Conservation (phyloP, 306 rosid genomes). For the Vigna radiata region DNA sequence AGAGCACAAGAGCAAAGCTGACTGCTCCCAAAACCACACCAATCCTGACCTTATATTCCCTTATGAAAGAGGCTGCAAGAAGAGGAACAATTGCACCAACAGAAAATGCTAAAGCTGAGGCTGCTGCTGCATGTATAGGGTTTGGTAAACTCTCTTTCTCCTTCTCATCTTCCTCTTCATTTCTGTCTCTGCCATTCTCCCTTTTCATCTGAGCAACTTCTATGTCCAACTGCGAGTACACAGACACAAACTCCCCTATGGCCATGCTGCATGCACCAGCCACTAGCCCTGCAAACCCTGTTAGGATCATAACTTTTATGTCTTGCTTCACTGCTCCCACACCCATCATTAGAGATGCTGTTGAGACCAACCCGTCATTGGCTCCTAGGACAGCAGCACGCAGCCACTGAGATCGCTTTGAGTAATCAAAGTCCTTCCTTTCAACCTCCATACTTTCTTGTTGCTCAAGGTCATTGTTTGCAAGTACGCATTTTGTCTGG, state of each 20-base stretch:
- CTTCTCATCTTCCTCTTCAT: constrained; percentile 19
- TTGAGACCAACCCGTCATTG: constrained; percentile 56
- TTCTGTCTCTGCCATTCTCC: not conserved
- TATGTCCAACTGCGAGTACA: constrained; percentile 54
- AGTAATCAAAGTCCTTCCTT: constrained; percentile 50
- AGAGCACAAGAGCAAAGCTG: constrained; percentile 47
- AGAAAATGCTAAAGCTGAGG: constrained; percentile 59
- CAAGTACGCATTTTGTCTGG: constrained; percentile 47
- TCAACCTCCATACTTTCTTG: constrained; percentile 39
- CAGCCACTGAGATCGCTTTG: constrained; percentile 57
- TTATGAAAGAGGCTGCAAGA: constrained; percentile 55
- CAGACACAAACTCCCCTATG: constrained; percentile 60
- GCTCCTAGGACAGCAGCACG: constrained; percentile 58
- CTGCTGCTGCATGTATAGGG: constrained; percentile 59
- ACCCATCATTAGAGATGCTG: constrained; percentile 59
- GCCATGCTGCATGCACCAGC: constrained; percentile 65
- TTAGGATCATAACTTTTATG: constrained; percentile 52
- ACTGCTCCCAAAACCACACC: constrained; percentile 53
- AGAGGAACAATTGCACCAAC: constrained; percentile 59
- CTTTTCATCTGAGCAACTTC: constrained; percentile 55
- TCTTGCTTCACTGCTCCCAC: constrained; percentile 59
- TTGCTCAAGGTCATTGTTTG: constrained; percentile 45
- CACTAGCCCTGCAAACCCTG: constrained; percentile 56
- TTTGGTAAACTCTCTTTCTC: constrained; percentile 53
- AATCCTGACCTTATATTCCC: constrained; percentile 51